phyloP scores from a whole-genome alignment of 495 filamentous ascomycete species.

The Platismatia glauca region DNA sequence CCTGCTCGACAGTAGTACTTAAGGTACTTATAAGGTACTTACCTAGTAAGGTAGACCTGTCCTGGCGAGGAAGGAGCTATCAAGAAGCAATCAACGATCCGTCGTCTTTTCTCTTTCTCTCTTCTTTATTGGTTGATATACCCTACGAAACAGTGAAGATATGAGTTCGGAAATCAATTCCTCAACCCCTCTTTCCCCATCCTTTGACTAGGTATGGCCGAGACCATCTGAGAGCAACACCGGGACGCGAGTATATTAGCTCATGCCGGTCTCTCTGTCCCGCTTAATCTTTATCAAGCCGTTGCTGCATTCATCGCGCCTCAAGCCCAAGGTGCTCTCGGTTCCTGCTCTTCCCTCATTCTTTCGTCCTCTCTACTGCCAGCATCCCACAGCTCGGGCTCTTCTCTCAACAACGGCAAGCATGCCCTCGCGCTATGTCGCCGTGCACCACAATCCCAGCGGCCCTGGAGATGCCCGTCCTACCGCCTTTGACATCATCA shows the following conservation, averaged over 20 bases:
- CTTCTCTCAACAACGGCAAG: not conserved
- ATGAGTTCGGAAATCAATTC: not conserved
- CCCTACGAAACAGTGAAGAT: no score
- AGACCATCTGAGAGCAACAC: not conserved
- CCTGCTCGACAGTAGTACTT: no score
- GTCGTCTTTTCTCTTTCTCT: no score
- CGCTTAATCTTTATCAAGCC: not conserved
- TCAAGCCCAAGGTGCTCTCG: not conserved
- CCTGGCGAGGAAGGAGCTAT: no score
- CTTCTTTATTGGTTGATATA: no score
- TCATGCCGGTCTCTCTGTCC: not conserved
- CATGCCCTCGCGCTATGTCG: conserved; percentile 30
- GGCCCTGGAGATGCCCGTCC: conserved; percentile 42
- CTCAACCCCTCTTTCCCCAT: no score
- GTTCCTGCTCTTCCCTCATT: not conserved
- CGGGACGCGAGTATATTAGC: not conserved
- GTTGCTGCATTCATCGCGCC: not conserved
- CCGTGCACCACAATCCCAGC: conserved; percentile 30
- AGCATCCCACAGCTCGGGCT: not conserved
- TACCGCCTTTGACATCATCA: conserved; percentile 38
- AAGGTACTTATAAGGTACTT: not conserved
- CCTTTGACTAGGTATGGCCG: no score
- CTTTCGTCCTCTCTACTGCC: not conserved
- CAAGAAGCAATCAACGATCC: no score
- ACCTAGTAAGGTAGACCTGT: no score